Percentiles rank a stretch among this genome's conserved stretches.
Evolutionary conservation across 208 protist genomes (phyloP).

Genomic region (Strigomonas galati): DNA sequence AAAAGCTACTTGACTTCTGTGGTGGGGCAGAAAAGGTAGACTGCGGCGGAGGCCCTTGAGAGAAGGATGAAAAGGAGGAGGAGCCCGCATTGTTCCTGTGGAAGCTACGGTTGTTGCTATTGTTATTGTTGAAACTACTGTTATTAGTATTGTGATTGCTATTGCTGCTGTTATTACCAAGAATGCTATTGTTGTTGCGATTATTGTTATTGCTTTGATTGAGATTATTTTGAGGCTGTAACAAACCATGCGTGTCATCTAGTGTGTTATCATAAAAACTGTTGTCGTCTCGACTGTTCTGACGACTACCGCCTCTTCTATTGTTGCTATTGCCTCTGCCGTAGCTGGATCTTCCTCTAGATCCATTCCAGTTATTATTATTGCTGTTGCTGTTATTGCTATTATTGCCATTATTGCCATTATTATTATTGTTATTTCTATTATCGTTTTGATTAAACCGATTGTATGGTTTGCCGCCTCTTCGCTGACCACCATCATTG

Average conservation of each 20-base stretch:
- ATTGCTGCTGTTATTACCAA: neutral
- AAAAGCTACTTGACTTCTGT: neutral
- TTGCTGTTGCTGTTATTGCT: conserved; percentile 3
- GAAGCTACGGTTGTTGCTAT: neutral
- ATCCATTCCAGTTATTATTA: neutral
- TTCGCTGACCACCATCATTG: neutral
- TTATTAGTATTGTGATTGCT: neutral
- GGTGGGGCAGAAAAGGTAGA: no score
- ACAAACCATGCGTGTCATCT: no score
- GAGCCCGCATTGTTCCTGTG: neutral
- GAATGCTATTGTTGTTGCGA: conserved; percentile 11
- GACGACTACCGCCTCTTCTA: neutral
- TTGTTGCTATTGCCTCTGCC: neutral
- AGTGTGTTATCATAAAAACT: neutral
- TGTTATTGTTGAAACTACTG: neutral
- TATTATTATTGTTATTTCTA: neutral
- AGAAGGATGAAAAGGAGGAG: neutral
- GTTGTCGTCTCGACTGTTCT: neutral
- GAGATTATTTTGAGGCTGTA: no score
- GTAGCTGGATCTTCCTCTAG: neutral
- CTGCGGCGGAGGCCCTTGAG: no score
- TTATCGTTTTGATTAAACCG: neutral
- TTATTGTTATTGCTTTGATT: conserved; percentile 11
- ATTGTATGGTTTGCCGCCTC: neutral
- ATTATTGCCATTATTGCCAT: conserved; percentile 1